A percentile compares a stretch with the other conserved stretches of the same genome.
phyloP scores from a whole-genome alignment of 768 basidiomycete genomes.

The Amyloporia xantha region DNA sequence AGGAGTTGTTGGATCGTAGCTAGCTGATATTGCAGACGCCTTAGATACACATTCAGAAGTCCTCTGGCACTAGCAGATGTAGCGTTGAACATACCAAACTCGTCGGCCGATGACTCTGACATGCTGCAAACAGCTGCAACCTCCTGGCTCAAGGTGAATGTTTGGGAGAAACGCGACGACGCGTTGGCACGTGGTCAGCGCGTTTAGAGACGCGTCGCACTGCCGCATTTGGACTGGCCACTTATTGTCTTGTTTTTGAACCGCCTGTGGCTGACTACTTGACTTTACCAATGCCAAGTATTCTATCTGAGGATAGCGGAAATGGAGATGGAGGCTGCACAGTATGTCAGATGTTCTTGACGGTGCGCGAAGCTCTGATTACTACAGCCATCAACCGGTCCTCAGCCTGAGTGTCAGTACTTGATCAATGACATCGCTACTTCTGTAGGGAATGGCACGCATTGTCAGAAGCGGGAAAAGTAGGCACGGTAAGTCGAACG shows the following conservation, averaged over 20 bases:
- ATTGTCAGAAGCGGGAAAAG: neutral
- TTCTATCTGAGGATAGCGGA: too few species aligned
- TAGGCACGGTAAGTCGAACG: slow-evolving; percentile 23
- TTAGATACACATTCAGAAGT: slow-evolving; percentile 11
- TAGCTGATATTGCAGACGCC: slow-evolving; percentile 8
- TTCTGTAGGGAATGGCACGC: slow-evolving; percentile 32
- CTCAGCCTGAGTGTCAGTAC: too few species aligned
- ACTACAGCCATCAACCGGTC: too few species aligned
- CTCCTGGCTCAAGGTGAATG: neutral
- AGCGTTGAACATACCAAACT: slow-evolving; percentile 16
- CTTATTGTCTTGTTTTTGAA: too few species aligned
- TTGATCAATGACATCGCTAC: slow-evolving; percentile 87
- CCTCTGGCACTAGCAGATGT: neutral
- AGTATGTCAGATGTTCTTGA: too few species aligned
- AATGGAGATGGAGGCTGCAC: too few species aligned
- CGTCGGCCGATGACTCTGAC: slow-evolving; percentile 20
- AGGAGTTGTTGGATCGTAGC: slow-evolving; percentile 27
- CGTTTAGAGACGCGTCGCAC: too few species aligned
- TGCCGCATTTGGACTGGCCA: too few species aligned
- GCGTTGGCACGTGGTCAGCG: neutral
- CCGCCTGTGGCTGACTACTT: too few species aligned
- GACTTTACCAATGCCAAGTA: too few species aligned
- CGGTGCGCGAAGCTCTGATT: too few species aligned
- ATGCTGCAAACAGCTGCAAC: slow-evolving; percentile 1
- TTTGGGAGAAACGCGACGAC: neutral